Conservation (phyloP, 1,284 basidiomycete species). For the Stereum hirsutum region DNA sequence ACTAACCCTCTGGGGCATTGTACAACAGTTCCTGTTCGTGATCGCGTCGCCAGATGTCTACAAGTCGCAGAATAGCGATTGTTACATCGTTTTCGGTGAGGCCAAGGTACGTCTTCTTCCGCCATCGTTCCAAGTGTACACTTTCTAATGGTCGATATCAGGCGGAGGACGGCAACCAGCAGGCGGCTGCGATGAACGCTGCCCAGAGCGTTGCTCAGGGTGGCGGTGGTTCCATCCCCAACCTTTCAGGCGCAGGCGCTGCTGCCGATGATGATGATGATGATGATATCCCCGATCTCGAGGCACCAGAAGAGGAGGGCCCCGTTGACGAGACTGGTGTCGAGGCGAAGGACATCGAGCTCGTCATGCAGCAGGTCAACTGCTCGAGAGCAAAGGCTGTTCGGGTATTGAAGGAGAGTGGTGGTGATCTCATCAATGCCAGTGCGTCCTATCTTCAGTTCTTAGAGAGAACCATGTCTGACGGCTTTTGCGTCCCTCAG, state of each 20-base stretch:
- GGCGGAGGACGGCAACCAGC: conserved; percentile 88
- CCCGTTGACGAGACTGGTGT: conserved; percentile 75
- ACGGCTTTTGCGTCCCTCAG: too few species aligned
- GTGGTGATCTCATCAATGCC: conserved; percentile 90
- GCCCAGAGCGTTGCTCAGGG: conserved; percentile 74
- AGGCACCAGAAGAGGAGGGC: conserved; percentile 72
- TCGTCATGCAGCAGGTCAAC: conserved; percentile 81
- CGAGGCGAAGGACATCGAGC: conserved; percentile 91
- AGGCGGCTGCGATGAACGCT: conserved; percentile 76
- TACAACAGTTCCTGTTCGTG: conserved; percentile 79
- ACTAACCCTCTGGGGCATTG: neutral
- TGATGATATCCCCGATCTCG: conserved; percentile 77
- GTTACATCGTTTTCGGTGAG: conserved; percentile 99
- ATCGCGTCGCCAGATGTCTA: conserved; percentile 93
- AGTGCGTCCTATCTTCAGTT: conserved; percentile 70
- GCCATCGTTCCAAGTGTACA: neutral
- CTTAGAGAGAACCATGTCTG: too few species aligned
- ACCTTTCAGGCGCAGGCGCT: conserved; percentile 42
- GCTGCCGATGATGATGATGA: conserved; percentile 55
- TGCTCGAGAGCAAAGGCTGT: conserved; percentile 88
- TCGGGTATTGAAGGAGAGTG: conserved; percentile 78
- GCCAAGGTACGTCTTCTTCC: conserved; percentile 56
- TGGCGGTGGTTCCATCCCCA: conserved; percentile 37
- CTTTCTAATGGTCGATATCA: conserved; percentile 17
- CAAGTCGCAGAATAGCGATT: conserved; percentile 95